These are phyloP conservation scores for Sphagnum fallax DNA, from an alignment of 228 moss, liverwort and hornwort genomes.

Conservation along the genomic window DNA sequence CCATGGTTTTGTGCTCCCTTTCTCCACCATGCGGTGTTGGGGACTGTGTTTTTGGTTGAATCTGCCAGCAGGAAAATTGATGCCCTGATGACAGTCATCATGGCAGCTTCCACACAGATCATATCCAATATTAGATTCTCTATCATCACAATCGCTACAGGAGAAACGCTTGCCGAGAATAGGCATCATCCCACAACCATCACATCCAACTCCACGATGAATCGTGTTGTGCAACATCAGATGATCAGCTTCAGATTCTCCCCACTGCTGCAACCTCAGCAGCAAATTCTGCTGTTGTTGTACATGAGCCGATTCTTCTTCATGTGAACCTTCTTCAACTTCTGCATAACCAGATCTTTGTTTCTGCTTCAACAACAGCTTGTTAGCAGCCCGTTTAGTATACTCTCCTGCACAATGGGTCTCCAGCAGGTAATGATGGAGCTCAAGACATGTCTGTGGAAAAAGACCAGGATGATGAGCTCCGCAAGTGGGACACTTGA, in stretches of 20 bases:
- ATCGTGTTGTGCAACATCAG: constrained; percentile 11
- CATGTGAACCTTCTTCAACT: constrained; percentile 5
- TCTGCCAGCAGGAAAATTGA: constrained; percentile 43
- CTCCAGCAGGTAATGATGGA: constrained; percentile 69
- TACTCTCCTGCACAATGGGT: constrained; percentile 39
- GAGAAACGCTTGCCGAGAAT: constrained; percentile 59
- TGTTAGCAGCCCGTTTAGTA: constrained; percentile 35
- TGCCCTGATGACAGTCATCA: constrained; percentile 17
- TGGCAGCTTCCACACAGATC: constrained; percentile 72
- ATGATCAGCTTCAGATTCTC: no score
- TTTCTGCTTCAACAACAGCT: not conserved
- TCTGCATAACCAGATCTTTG: no score
- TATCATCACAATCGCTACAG: constrained; percentile 57
- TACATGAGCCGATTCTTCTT: constrained; percentile 24
- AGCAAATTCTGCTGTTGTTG: not conserved
- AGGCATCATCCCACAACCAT: constrained; percentile 96
- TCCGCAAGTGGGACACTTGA: constrained; percentile 51
- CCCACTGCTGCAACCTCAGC: no score
- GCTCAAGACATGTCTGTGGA: constrained; percentile 69
- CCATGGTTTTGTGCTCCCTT: not conserved
- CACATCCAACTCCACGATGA: constrained; percentile 67
- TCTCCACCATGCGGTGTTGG: constrained; percentile 55
- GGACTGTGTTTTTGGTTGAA: constrained; percentile 73
- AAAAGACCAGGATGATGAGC: constrained; percentile 61
- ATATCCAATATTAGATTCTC: constrained; percentile 35